A percentile compares a stretch with the other conserved stretches of the same genome.
Conservation (phyloP, 305 asterid species). For the Fraxinus ornus region DNA sequence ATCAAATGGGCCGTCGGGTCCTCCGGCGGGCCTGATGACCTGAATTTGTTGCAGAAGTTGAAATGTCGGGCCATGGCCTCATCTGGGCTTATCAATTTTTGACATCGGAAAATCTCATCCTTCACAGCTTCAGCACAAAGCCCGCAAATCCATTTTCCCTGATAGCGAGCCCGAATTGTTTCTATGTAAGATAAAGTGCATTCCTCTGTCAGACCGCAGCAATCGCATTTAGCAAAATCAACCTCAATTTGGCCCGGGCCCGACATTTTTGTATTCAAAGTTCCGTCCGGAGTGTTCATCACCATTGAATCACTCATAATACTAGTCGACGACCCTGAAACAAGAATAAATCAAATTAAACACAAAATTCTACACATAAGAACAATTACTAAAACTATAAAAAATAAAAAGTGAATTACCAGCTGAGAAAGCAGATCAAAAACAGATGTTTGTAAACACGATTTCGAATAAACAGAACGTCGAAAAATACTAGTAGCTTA, state of each 20-base stretch:
- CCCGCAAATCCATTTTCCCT: slow-evolving; percentile 96
- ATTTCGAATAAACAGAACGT: not conserved
- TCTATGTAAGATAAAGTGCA: slow-evolving; percentile 75
- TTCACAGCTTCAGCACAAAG: slow-evolving; percentile 89
- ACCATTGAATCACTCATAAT: slow-evolving; percentile 51
- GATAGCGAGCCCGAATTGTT: slow-evolving; percentile 61
- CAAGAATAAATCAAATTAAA: slow-evolving; percentile 5
- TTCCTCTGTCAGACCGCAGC: slow-evolving; percentile 90
- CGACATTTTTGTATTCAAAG: slow-evolving; percentile 24
- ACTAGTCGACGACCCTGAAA: slow-evolving; percentile 55
- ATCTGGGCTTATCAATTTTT: slow-evolving; percentile 72
- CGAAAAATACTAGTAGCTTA: not conserved
- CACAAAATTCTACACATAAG: not conserved
- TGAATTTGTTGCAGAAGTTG: slow-evolving; percentile 73
- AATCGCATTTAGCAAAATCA: slow-evolving; percentile 67
- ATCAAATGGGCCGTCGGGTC: slow-evolving; percentile 66
- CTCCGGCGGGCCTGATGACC: slow-evolving; percentile 61
- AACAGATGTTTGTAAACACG: not conserved
- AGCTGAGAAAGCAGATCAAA: slow-evolving; percentile 30
- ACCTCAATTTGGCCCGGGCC: slow-evolving; percentile 46
- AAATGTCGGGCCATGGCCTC: slow-evolving; percentile 79
- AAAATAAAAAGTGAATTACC: slow-evolving; percentile 29
- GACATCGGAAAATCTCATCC: slow-evolving; percentile 68
- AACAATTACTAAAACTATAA: not conserved
- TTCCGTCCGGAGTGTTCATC: slow-evolving; percentile 46